Evolutionary conservation across 495 filamentous ascomycete species (phyloP), one percentile per base, ranked within the genome.

Genomic region (Penicillium chermesinum): DNA sequence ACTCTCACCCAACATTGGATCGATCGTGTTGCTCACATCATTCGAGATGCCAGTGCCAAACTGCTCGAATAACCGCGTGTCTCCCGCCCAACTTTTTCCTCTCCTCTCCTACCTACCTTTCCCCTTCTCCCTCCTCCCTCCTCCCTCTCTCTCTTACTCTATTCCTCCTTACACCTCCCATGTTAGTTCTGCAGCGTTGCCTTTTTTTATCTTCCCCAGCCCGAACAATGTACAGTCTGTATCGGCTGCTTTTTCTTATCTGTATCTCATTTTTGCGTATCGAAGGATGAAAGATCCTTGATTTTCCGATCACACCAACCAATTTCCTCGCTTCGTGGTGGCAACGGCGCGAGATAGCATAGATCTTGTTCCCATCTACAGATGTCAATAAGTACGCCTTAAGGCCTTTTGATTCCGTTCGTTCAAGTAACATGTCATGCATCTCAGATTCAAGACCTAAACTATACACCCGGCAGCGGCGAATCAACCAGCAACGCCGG

Each of bases 1-100:
- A 69, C 66, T 2, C 60, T 79, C 5, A 84, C 88, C 9, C 81
- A 89, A 62, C 62, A 74, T 47, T 81, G 85, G 67, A 74, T 96
- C 14, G 69, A 85, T 52, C 87, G 83, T 56, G 81, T 87, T 7
- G 86, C 91, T 8, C 66, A 63, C 10, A 83, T 85, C 42, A 72
- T 96, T 45, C 73, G 67, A 40, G 58, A 67, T 37, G 93, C 93
- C 14, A 83, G 80, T 39, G 74, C 78, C 52, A 80, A 72, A 56
- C 68, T 88, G 36, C 48, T 75, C 45, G 61, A 66, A 46, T 70
- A 64, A 51, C 35, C 65, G 46, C 64, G 43, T 51, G n/a, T n/a
- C n/a, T n/a, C n/a, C n/a, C n/a, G n/a, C n/a, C n/a, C 42, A 27
- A 34, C 37, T 33, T 36, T 16, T 46, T 19, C 41, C 8, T 46